phyloP scores from a whole-genome alignment of 2,329 filamentous ascomycete genomes.

The Dothistroma septosporum region DNA sequence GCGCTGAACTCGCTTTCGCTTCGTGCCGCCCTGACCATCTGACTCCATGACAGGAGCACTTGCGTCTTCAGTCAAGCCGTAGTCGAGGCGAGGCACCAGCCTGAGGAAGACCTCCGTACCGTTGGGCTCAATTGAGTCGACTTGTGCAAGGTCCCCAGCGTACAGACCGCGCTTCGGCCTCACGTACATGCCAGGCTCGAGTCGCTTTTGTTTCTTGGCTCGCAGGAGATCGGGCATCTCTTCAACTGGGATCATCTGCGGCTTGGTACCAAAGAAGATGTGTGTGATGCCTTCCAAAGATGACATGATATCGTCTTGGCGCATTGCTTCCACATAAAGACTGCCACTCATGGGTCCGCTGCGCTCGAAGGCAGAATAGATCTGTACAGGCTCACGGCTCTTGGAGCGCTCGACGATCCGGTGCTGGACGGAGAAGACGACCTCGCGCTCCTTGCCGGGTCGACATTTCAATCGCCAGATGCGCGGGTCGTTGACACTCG shows the following conservation, averaged over 20 bases:
- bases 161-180: conserved; percentile 73
- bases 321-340: conserved; percentile 88
- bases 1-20: conserved; percentile 65
- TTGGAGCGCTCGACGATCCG: conserved; percentile 75
- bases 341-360: conserved; percentile 76
- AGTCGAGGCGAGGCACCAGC: conserved; percentile 86
- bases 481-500: conserved; percentile 89
- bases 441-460: conserved; percentile 90
- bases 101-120: conserved; percentile 82
- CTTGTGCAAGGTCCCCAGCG: conserved; percentile 82
- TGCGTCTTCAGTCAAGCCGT: conserved; percentile 78
- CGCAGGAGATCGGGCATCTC: conserved; percentile 96
- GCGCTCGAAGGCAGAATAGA: conserved; percentile 89
- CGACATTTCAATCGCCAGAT: conserved; percentile 95
- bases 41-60: conserved; percentile 43
- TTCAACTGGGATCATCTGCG: conserved; percentile 87
- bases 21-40: conserved; percentile 45
- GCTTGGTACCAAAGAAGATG: conserved; percentile 82
- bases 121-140: conserved; percentile 88
- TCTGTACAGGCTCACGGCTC: conserved; percentile 74
- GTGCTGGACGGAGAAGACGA: conserved; percentile 82
- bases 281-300: conserved; percentile 82
- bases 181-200: conserved; percentile 88
- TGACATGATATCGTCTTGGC: conserved; percentile 78
- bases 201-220: conserved; percentile 76